Evolutionary conservation across 768 basidiomycete genomes (phyloP).

Genomic region (Suillus discolor): DNA sequence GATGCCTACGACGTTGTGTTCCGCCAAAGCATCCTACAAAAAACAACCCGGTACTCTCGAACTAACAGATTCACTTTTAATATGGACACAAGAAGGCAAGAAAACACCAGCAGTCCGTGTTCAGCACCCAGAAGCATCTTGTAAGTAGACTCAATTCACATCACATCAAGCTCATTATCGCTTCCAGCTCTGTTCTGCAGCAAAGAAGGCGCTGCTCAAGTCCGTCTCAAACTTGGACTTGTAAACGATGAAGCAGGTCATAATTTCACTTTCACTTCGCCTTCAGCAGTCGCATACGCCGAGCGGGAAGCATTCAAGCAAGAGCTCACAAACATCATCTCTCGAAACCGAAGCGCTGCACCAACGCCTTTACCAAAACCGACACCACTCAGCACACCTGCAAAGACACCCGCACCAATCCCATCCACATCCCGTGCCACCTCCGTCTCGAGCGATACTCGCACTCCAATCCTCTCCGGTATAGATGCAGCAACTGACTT

Average conservation of each 20-base stretch:
- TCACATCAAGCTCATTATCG: neutral
- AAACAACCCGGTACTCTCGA: slow-evolving; percentile 76
- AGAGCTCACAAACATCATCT: slow-evolving; percentile 76
- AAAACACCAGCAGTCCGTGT: slow-evolving; percentile 65
- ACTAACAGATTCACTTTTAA: slow-evolving; percentile 70
- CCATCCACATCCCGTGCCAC: slow-evolving; percentile 60
- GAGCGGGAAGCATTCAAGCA: slow-evolving; percentile 86
- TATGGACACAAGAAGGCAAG: slow-evolving; percentile 81
- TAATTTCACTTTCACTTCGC: slow-evolving; percentile 80
- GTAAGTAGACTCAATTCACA: slow-evolving; percentile 43
- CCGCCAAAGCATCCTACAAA: slow-evolving; percentile 84
- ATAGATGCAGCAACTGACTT: slow-evolving; percentile 69
- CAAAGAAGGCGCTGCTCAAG: slow-evolving; percentile 80
- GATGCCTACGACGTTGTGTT: slow-evolving; percentile 70
- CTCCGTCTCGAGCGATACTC: slow-evolving; percentile 59
- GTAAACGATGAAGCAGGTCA: slow-evolving; percentile 71
- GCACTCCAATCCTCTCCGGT: slow-evolving; percentile 56
- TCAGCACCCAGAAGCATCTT: slow-evolving; percentile 57
- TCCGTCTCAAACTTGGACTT: slow-evolving; percentile 74
- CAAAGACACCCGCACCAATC: slow-evolving; percentile 36
- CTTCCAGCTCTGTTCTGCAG: slow-evolving; percentile 77
- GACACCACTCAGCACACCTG: slow-evolving; percentile 31
- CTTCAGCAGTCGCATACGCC: slow-evolving; percentile 58
- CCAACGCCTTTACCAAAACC: slow-evolving; percentile 30
- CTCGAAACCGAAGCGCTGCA: slow-evolving; percentile 57